Evolutionary conservation across 192 early-diverging fungal species (phyloP).

Genomic region (Coemansia sp.): DNA sequence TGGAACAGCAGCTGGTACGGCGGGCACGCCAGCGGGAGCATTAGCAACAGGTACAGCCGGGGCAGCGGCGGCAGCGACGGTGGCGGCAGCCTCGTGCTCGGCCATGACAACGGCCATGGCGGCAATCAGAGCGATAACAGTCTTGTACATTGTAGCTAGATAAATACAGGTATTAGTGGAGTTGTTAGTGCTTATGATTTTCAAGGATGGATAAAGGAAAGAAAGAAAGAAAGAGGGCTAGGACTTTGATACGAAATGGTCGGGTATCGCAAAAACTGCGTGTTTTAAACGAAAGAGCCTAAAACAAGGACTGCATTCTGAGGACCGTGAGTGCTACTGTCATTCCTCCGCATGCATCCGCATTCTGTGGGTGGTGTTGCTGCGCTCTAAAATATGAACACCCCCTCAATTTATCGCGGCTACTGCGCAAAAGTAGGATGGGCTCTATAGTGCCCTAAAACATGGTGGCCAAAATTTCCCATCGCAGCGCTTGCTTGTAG

Average conservation of each 20-base stretch:
- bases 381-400: not conserved
- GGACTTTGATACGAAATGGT: not conserved
- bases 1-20: not conserved
- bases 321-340: not conserved
- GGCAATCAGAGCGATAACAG: conserved; percentile 3
- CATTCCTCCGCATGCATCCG: not conserved
- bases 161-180: not conserved
- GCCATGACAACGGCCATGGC: conserved; percentile 5
- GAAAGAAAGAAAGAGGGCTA: not conserved
- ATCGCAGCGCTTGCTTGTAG: not conserved
- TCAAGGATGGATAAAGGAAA: not conserved
- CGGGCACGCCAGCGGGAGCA: not conserved
- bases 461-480: not conserved
- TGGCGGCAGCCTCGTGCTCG: conserved; percentile 1
- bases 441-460: not conserved
- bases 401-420: not conserved
- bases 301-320: not conserved
- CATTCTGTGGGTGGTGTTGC: not conserved
- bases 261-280: not conserved
- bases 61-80: not conserved
- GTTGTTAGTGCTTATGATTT: not conserved
- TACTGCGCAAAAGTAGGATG: not conserved
- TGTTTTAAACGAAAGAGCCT: not conserved
- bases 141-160: conserved; percentile 3
- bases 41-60: not conserved